Conservation (phyloP, 2,329 filamentous ascomycete species). For the Furcasterigmium sp. region DNA sequence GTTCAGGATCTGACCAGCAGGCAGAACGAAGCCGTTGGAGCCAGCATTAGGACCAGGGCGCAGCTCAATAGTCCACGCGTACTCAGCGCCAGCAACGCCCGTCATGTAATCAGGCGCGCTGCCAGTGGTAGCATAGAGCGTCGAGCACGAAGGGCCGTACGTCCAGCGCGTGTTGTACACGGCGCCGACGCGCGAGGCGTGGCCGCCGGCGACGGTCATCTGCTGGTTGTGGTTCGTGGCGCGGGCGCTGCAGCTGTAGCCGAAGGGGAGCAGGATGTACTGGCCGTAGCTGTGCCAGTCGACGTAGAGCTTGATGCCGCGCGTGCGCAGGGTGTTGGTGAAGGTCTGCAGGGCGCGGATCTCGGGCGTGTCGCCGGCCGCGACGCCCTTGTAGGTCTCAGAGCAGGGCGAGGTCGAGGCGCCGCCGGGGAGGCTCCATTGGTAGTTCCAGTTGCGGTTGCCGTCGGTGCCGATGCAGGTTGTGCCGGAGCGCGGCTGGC, state of each 20-base stretch:
- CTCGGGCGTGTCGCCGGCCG: constrained; percentile 36
- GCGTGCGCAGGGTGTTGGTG: constrained; percentile 17
- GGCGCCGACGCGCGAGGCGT: constrained; percentile 23
- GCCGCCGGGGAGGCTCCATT: constrained; percentile 36
- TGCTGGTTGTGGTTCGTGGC: constrained; percentile 33
- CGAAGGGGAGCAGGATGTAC: constrained; percentile 37
- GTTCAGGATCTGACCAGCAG: constrained; percentile 27
- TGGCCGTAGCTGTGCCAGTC: constrained; percentile 43
- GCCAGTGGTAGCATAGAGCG: constrained; percentile 29
- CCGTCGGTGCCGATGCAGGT: constrained; percentile 38
- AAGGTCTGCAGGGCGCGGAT: constrained; percentile 34
- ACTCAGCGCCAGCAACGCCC: constrained; percentile 20
- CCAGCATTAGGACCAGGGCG: constrained; percentile 21
- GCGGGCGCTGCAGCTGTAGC: constrained; percentile 35
- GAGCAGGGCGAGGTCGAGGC: constrained; percentile 37
- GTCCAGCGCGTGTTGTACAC: constrained; percentile 27
- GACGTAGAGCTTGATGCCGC: constrained; percentile 38
- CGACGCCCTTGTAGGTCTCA: constrained; percentile 31
- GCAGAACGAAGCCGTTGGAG: constrained; percentile 30
- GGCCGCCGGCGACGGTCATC: constrained; percentile 25
- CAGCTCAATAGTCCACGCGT: constrained; percentile 34
- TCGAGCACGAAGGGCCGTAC: constrained; percentile 29
- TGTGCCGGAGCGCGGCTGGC: constrained; percentile 26
- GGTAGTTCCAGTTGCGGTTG: constrained; percentile 44
- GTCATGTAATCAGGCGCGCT: constrained; percentile 22